These are phyloP conservation scores for Gleditsia sinensis DNA, from an alignment of 306 rosid species.

Conservation along the genomic window DNA sequence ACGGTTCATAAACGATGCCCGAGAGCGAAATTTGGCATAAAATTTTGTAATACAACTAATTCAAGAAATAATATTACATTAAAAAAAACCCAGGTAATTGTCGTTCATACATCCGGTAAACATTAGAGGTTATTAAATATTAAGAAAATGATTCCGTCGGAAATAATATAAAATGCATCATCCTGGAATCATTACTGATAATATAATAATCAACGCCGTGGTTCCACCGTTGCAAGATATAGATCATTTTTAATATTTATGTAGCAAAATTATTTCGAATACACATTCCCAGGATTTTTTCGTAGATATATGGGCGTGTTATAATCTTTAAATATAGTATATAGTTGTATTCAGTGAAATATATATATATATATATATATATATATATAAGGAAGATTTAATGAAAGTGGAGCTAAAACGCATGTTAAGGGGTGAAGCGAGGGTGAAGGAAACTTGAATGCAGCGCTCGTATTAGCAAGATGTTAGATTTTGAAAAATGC, in stretches of 20 bases:
- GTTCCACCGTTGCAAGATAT: neutral
- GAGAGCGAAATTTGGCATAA: too few species aligned
- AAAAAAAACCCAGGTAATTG: too few species aligned
- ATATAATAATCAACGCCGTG: neutral
- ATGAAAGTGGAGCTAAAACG: neutral
- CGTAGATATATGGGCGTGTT: neutral
- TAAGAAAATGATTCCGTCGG: too few species aligned
- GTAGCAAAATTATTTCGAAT: neutral
- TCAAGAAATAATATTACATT: too few species aligned
- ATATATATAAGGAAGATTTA: too few species aligned
- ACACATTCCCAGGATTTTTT: neutral
- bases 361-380: neutral
- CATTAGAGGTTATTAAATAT: too few species aligned
- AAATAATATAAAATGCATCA: neutral
- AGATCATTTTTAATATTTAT: neutral
- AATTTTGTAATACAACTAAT: too few species aligned
- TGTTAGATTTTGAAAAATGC: neutral
- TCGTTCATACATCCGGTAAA: too few species aligned
- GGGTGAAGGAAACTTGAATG: neutral
- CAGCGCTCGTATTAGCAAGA: conserved; percentile 15
- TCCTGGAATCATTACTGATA: neutral
- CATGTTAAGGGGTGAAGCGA: neutral
- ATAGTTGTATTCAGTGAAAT: neutral
- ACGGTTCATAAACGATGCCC: too few species aligned
- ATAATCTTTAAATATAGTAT: too few species aligned